Percentiles rank a stretch among this genome's conserved stretches.
Conservation (phyloP, 2,329 filamentous ascomycete genomes). For the Pseudopithomyces maydicus region DNA sequence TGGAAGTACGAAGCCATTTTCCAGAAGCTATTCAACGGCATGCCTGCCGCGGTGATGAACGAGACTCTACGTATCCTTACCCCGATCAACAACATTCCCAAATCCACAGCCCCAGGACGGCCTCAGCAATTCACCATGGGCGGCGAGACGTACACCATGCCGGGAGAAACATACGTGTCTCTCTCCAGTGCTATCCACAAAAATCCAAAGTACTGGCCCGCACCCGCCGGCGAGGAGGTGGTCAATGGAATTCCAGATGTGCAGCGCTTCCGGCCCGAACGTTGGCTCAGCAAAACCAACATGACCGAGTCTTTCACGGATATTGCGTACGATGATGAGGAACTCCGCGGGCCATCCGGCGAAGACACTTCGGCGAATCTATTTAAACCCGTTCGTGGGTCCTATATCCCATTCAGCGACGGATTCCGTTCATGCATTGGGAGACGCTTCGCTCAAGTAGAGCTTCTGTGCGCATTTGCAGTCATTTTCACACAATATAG, state of each 20-base stretch:
- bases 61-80: conserved; percentile 77
- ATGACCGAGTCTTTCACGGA: conserved; percentile 36
- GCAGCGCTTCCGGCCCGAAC: conserved; percentile 71
- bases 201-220: conserved; percentile 76
- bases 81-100: conserved; percentile 74
- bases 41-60: conserved; percentile 76
- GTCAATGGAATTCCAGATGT: conserved; percentile 56
- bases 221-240: conserved; percentile 31
- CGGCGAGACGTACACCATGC: conserved; percentile 64
- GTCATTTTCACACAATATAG: conserved; percentile 63
- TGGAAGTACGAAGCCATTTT: conserved; percentile 76
- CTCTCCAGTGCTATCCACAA: conserved; percentile 63
- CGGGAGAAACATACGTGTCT: conserved; percentile 60
- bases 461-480: conserved; percentile 59
- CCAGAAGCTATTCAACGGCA: conserved; percentile 68
- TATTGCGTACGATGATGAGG: conserved; percentile 53
- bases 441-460: conserved; percentile 61
- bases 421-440: conserved; percentile 62
- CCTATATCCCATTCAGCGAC: conserved; percentile 62
- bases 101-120: conserved; percentile 54
- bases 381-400: conserved; percentile 55
- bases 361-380: conserved; percentile 66
- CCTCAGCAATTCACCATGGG: conserved; percentile 64
- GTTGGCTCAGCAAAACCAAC: conserved; percentile 63
- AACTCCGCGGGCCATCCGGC: conserved; percentile 64